These are phyloP conservation scores for Malus hybrid DNA, from an alignment of 331 rosid genomes.

Conservation along the genomic window DNA sequence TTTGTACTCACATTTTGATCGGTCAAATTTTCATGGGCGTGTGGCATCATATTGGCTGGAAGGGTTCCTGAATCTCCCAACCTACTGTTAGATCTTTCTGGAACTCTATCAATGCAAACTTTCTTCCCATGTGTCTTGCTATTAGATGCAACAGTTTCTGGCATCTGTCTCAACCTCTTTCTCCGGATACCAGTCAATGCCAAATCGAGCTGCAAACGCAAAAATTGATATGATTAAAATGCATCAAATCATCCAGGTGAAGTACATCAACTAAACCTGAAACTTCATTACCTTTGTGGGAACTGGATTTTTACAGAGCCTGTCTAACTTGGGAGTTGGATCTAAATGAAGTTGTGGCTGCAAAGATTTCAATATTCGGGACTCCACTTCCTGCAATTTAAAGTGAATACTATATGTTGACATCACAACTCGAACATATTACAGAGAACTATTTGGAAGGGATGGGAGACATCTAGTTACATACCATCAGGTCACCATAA, in stretches of 20 bases:
- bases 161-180: conserved; percentile 69
- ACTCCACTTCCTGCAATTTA: conserved; percentile 72
- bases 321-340: conserved; percentile 81
- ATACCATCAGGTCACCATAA: conserved; percentile 95
- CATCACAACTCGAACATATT: conserved; percentile 14
- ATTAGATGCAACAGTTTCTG: conserved; percentile 61
- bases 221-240: conserved; percentile 24
- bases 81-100: conserved; percentile 51
- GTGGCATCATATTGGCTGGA: conserved; percentile 46
- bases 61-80: conserved; percentile 55
- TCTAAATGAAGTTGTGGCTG: conserved; percentile 79
- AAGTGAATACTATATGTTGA: conserved; percentile 15
- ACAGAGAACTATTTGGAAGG: conserved; percentile 4
- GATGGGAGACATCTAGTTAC: conserved; percentile 19
- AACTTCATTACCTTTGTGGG: conserved; percentile 55
- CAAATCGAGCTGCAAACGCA: conserved; percentile 61
- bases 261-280: conserved; percentile 8
- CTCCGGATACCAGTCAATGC: conserved; percentile 43
- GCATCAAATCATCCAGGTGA: conserved; percentile 18
- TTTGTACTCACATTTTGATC: conserved; percentile 44
- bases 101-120: conserved; percentile 70
- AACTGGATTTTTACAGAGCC: conserved; percentile 54
- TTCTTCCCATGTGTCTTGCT: conserved; percentile 70
- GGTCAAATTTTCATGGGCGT: conserved; percentile 49
- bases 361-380: conserved; percentile 73